Evolutionary conservation across 306 rosid genomes (phyloP).

Genomic region (Inga leiocalycina): DNA sequence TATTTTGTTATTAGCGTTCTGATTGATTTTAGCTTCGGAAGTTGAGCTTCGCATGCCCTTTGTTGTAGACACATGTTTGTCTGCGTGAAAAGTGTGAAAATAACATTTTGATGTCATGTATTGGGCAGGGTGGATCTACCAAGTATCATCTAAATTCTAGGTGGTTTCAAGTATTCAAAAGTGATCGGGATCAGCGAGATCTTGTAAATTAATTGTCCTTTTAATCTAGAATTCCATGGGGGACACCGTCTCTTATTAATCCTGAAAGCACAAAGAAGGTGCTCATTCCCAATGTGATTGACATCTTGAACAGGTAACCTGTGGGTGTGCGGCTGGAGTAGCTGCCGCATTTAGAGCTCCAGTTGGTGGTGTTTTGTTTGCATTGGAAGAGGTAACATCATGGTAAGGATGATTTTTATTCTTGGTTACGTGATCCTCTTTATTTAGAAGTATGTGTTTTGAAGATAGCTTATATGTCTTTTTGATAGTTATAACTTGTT

Average conservation of each 20-base stretch:
- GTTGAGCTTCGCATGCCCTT: conserved; percentile 29
- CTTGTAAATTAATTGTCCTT: conserved; percentile 58
- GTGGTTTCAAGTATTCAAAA: conserved; percentile 90
- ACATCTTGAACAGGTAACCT: conserved; percentile 75
- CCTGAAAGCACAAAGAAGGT: not conserved
- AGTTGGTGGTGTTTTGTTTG: conserved; percentile 97
- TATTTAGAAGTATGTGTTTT: conserved; percentile 59
- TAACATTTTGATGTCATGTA: conserved; percentile 38
- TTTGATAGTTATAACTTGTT: conserved; percentile 3
- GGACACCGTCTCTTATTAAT: not conserved
- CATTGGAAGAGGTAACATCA: conserved; percentile 96
- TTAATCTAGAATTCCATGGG: conserved; percentile 14
- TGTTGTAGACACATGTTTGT: not conserved
- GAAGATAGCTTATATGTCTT: conserved; percentile 6
- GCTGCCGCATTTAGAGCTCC: conserved; percentile 99
- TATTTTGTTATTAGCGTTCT: conserved; percentile 16
- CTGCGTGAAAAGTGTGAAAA: conserved; percentile 29
- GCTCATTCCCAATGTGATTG: conserved; percentile 16
- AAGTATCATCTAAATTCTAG: conserved; percentile 86
- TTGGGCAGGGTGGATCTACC: conserved; percentile 84
- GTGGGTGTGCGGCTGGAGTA: conserved; percentile 99
- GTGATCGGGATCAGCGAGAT: conserved; percentile 93
- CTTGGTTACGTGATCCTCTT: conserved; percentile 28
- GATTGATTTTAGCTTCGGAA: conserved; percentile 15
- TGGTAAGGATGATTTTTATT: conserved; percentile 56